A percentile compares a stretch with the other conserved stretches of the same genome.
Evolutionary conservation across 352 stramenopile genomes (phyloP).

Genomic region (Pythium diclinum): DNA sequence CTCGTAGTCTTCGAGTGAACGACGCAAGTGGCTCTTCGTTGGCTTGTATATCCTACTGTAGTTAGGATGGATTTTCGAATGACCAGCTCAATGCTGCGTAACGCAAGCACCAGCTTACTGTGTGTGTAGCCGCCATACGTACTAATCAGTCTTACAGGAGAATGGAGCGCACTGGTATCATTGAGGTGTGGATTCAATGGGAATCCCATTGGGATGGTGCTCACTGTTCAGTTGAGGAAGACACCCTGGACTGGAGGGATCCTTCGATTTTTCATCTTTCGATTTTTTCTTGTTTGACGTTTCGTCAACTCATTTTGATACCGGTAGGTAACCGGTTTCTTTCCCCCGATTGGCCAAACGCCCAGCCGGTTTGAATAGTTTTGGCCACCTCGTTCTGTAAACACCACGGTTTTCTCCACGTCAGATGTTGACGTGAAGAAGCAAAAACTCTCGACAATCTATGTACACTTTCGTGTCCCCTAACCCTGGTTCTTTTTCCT

Average conservation of each 20-base stretch:
- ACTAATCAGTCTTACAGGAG: too few species aligned
- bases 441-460: neutral
- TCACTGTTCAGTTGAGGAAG: too few species aligned
- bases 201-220: too few species aligned
- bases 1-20: neutral
- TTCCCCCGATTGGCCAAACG: constrained; percentile 20
- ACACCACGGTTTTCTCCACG: neutral
- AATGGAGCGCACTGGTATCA: too few species aligned
- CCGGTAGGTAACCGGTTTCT: neutral
- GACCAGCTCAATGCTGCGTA: too few species aligned
- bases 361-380: neutral
- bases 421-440: neutral
- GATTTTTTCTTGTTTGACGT: constrained; percentile 1
- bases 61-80: too few species aligned
- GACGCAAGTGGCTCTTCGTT: too few species aligned
- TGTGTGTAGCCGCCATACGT: too few species aligned
- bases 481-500: constrained; percentile 22
- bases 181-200: too few species aligned
- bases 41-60: too few species aligned
- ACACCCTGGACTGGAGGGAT: too few species aligned
- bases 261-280: constrained; percentile 19
- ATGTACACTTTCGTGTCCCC: constrained; percentile 7
- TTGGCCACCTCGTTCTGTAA: neutral
- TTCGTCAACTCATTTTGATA: constrained; percentile 10
- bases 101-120: too few species aligned